Evolutionary conservation across 2,329 filamentous ascomycete species (phyloP).

Genomic region (Exophiala aquamarina): DNA sequence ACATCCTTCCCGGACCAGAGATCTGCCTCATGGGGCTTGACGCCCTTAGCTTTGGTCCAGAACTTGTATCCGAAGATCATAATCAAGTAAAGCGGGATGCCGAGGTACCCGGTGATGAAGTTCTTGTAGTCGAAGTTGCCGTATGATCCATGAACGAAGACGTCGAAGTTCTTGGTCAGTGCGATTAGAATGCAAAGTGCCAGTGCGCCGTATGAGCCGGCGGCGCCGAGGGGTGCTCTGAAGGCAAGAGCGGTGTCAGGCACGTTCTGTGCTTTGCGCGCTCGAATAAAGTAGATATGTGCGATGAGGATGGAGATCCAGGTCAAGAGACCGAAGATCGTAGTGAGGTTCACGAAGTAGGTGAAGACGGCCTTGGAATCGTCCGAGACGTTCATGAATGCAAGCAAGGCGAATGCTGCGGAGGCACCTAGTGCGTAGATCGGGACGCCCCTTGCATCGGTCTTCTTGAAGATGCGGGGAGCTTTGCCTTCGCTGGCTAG

Average conservation of each 20-base stretch:
- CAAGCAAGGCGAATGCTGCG: conserved; percentile 63
- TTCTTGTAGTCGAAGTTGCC: conserved; percentile 69
- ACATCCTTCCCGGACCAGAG: conserved; percentile 71
- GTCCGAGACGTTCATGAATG: conserved; percentile 65
- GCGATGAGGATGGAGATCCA: conserved; percentile 69
- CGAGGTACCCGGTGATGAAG: conserved; percentile 75
- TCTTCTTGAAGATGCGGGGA: conserved; percentile 69
- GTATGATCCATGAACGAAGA: conserved; percentile 56
- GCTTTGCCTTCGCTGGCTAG: conserved; percentile 71
- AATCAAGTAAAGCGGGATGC: conserved; percentile 71
- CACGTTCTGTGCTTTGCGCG: conserved; percentile 61
- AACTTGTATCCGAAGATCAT: conserved; percentile 70
- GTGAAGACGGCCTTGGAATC: conserved; percentile 59
- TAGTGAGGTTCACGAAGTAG: conserved; percentile 68
- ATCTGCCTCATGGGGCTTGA: conserved; percentile 63
- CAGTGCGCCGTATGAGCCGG: conserved; percentile 67
- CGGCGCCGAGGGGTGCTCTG: conserved; percentile 69
- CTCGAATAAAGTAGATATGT: conserved; percentile 66
- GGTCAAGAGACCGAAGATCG: conserved; percentile 63
- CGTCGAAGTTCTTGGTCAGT: conserved; percentile 78
- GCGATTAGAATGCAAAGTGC: conserved; percentile 71
- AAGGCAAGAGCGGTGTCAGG: conserved; percentile 59
- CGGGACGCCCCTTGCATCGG: conserved; percentile 70
- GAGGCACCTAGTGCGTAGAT: conserved; percentile 64
- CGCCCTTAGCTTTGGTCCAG: conserved; percentile 52